phyloP scores from a whole-genome alignment of 257 asterid species.

The Leonotis leonurus region DNA sequence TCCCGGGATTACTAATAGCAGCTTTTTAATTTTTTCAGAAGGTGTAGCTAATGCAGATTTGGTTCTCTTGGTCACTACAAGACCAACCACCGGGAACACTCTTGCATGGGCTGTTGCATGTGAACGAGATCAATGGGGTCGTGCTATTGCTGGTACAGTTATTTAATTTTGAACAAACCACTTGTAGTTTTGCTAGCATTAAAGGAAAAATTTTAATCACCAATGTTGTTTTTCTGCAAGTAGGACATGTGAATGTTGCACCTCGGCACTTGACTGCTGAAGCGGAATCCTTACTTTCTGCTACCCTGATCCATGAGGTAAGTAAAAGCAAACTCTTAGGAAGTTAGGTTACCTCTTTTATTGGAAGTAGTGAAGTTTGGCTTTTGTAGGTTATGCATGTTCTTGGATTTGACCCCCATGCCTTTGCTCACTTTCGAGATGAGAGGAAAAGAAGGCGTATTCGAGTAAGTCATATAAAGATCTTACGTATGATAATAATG shows the following conservation, averaged over 20 bases:
- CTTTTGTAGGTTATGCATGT: conserved; percentile 77
- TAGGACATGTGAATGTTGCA: conserved; percentile 98
- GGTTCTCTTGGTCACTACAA: conserved; percentile 90
- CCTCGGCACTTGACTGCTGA: conserved; percentile 99
- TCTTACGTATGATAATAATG: no score
- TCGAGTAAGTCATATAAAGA: conserved; percentile 40
- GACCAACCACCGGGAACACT: conserved; percentile 95
- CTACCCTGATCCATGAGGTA: conserved; percentile 87
- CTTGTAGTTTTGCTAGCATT: not conserved
- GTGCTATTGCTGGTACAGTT: conserved; percentile 83
- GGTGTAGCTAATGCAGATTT: conserved; percentile 91
- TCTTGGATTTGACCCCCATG: conserved; percentile 96
- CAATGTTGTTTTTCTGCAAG: conserved; percentile 11
- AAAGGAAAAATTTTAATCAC: not conserved
- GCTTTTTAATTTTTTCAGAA: conserved; percentile 29
- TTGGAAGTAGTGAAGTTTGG: conserved; percentile 6
- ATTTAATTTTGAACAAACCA: not conserved
- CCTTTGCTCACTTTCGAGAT: conserved; percentile 91
- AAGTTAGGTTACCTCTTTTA: conserved; percentile 4
- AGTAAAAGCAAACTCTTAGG: conserved; percentile 11
- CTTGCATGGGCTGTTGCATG: conserved; percentile 99
- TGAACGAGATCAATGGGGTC: conserved; percentile 99
- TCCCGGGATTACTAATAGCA: not conserved
- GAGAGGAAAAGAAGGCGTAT: conserved; percentile 84
- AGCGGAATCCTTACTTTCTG: conserved; percentile 89